Percentiles rank a stretch among this genome's conserved stretches.
Conservation (phyloP, 208 protist genomes). For the Leptomonas seymouri region DNA sequence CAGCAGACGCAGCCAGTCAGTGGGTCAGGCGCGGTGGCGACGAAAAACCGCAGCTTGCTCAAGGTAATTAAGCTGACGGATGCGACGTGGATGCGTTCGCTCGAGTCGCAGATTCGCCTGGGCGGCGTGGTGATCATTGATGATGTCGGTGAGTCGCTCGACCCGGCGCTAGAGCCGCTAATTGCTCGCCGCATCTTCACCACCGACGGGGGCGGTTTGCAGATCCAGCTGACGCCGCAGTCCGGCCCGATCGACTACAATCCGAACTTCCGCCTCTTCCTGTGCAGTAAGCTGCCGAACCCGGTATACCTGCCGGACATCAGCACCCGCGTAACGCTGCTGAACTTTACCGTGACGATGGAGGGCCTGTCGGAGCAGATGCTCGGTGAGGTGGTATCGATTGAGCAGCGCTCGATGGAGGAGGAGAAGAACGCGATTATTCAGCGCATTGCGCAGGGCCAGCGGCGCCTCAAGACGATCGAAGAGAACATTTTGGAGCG, state of each 20-base stretch:
- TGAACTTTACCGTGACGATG: slow-evolving; percentile 98
- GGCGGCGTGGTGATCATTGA: slow-evolving; percentile 94
- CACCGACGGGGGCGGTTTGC: slow-evolving; percentile 63
- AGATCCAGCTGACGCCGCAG: slow-evolving; percentile 89
- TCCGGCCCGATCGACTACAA: slow-evolving; percentile 92
- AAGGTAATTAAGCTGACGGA: slow-evolving; percentile 91
- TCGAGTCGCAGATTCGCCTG: slow-evolving; percentile 94
- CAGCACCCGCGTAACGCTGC: slow-evolving; percentile 95
- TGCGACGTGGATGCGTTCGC: slow-evolving; percentile 90
- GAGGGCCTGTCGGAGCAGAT: slow-evolving; percentile 96
- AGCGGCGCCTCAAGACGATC: slow-evolving; percentile 92
- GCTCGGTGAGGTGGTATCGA: slow-evolving; percentile 93
- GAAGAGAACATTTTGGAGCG: slow-evolving; percentile 94
- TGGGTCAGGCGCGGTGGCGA: slow-evolving; percentile 20
- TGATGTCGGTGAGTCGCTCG: slow-evolving; percentile 95
- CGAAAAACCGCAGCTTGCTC: slow-evolving; percentile 50
- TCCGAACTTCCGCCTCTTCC: slow-evolving; percentile 93
- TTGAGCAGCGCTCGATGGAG: slow-evolving; percentile 94
- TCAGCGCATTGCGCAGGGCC: slow-evolving; percentile 89
- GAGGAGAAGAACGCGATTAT: slow-evolving; percentile 96
- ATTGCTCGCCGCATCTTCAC: slow-evolving; percentile 89
- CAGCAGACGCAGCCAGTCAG: slow-evolving; percentile 31
- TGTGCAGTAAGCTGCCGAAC: slow-evolving; percentile 97
- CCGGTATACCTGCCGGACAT: slow-evolving; percentile 96
- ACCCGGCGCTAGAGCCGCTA: slow-evolving; percentile 94